Conservation (phyloP, 208 protist species). For the Crithidia expoeki region DNA sequence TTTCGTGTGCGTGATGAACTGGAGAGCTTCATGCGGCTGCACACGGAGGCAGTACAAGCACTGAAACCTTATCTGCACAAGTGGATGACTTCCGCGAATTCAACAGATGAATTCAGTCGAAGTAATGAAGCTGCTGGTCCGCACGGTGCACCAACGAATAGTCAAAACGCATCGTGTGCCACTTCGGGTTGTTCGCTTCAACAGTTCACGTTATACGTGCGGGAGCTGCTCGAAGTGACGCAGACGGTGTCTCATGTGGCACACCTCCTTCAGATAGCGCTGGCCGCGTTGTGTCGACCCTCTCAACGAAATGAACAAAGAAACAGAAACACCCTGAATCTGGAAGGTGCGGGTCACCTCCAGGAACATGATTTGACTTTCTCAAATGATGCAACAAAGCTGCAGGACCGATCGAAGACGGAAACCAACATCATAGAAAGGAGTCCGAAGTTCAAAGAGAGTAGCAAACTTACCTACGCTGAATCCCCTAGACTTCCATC, state of each 20-base stretch:
- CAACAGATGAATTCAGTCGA: not conserved
- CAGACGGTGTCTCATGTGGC: constrained; percentile 22
- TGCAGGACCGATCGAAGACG: not conserved
- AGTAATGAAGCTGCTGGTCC: not conserved
- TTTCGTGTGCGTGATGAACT: constrained; percentile 26
- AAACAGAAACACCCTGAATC: no score
- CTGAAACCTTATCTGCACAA: constrained; percentile 29
- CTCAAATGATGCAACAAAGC: not conserved
- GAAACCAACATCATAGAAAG: not conserved
- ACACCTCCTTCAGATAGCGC: constrained; percentile 20
- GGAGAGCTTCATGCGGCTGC: constrained; percentile 25
- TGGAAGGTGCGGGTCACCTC: not conserved
- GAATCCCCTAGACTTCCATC: not conserved
- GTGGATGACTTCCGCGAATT: constrained; percentile 1
- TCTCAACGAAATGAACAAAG: not conserved
- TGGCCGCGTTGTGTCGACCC: constrained; percentile 29
- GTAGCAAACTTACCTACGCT: not conserved
- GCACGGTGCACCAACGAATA: not conserved
- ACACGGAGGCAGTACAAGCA: constrained; percentile 30
- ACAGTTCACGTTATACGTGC: constrained; percentile 15
- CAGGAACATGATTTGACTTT: no score
- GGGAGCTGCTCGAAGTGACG: constrained; percentile 35
- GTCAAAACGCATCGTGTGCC: not conserved
- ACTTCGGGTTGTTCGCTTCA: not conserved
- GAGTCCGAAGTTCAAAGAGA: not conserved